Evolutionary conservation across 2,329 filamentous ascomycete genomes (phyloP), one percentile per base, ranked within the genome.

Genomic region (Pseudogymnoascus sp.): DNA sequence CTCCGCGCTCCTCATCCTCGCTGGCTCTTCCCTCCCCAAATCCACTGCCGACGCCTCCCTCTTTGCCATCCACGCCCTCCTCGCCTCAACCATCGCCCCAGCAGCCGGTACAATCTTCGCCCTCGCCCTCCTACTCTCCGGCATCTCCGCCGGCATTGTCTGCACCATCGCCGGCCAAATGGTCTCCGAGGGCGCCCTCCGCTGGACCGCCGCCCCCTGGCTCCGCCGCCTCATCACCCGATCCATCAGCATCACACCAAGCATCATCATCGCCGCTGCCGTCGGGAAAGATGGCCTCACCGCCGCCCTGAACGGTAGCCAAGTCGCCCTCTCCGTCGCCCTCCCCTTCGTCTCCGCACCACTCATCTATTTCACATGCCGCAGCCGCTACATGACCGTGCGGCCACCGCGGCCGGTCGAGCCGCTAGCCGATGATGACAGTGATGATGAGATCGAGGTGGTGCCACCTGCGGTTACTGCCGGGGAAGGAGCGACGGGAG

Each of bases 161-260:
- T 96, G 91, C 76, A 96, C 92, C 1, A 95, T 96, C 68, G 84
- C 91, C 0, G 91, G 91, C 0, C 91, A 96, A 74, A 95, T 96
- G 86, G 88, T 96, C 21, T 87, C 86, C 66, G 91, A 96, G 73
- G 91, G 91, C 6, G 90, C 91, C 65, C 74, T 96, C 50, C 84
- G 85, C 56, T 92, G 90, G 89, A 84, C 77, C 4, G 75, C 93
- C 33, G 80, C 81, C 65, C 91, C 91, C 0, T 96, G 91, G 91
- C 70, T 93, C 8, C 86, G 91, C 2, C 82, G 91, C 10, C 81
- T 96, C 3, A 75, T 93, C 60, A 96, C 91, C 0, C 83, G 91
- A 26, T 84, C 82, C 60, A 90, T 96, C 72, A 91, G 88, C 70
- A 92, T 96, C 73, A 86, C 86, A 1, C 91, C 91, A 0, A 87